Evolutionary conservation across 1,284 basidiomycete species (phyloP).

Genomic region (Microbotryum lychnidis-dioicae): DNA sequence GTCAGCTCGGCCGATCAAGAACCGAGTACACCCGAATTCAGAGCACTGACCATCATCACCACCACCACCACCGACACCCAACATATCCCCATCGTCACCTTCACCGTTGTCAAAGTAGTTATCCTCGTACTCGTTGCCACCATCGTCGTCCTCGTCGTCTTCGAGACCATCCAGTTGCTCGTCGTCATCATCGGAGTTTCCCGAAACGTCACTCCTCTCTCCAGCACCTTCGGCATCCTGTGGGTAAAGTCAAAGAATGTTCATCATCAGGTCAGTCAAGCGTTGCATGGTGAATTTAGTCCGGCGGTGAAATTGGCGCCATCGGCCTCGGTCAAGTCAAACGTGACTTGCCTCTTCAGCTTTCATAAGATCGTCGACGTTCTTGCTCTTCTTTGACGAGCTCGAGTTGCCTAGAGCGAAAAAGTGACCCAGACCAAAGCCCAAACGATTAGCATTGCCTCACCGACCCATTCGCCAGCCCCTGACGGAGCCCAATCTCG

Average conservation of each 20-base stretch:
- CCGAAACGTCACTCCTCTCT: neutral
- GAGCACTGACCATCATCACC: constrained; percentile 18
- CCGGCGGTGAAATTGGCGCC: no score
- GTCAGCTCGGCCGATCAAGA: neutral
- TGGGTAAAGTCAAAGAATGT: neutral
- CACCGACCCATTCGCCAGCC: no score
- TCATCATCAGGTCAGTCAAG: no score
- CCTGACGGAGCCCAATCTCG: no score
- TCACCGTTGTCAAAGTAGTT: constrained; percentile 28
- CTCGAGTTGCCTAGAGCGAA: no score
- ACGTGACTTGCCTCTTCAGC: neutral
- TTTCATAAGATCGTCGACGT: no score
- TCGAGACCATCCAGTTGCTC: constrained; percentile 14
- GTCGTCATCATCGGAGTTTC: constrained; percentile 6
- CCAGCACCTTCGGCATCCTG: neutral
- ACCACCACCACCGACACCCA: constrained; percentile 22
- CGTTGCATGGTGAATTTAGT: neutral
- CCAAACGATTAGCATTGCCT: no score
- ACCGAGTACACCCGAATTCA: no score
- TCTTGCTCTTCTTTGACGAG: no score
- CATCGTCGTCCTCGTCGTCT: constrained; percentile 1
- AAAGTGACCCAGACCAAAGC: no score
- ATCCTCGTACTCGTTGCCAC: constrained; percentile 19
- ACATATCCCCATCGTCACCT: constrained; percentile 18
- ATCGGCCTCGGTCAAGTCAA: no score